Conservation (phyloP, 78 protist species). For the slime mould (Dictyostelium discoideum) region DNA sequence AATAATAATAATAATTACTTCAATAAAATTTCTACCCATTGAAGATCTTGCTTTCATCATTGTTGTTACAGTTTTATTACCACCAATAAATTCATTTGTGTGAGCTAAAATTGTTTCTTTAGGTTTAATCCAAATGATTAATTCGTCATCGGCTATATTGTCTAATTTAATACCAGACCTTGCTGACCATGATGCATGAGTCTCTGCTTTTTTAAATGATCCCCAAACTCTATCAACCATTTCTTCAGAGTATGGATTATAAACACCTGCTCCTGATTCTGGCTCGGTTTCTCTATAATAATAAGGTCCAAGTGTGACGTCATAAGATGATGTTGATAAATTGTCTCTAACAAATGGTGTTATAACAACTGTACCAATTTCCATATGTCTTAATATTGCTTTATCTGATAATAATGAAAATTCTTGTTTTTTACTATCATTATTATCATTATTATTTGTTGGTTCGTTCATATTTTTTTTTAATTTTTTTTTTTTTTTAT, state of each 20-base stretch:
- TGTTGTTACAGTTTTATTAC: constrained; percentile 71
- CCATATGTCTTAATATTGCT: constrained; percentile 56
- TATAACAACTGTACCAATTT: constrained; percentile 21
- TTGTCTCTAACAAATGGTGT: constrained; percentile 54
- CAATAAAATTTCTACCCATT: constrained; percentile 83
- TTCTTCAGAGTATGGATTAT: constrained; percentile 72
- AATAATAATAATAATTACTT: neutral
- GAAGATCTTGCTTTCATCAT: constrained; percentile 87
- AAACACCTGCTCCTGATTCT: constrained; percentile 64
- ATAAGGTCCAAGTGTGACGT: constrained; percentile 80
- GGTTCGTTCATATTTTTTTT: neutral
- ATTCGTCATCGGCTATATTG: constrained; percentile 53
- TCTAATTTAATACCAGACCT: constrained; percentile 57
- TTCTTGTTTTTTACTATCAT: neutral
- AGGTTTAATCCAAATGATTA: constrained; percentile 78
- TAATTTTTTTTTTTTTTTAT: no score
- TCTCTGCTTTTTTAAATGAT: constrained; percentile 50
- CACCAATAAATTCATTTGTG: constrained; percentile 82
- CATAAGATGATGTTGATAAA: constrained; percentile 71
- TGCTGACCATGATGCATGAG: constrained; percentile 18
- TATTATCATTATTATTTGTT: neutral
- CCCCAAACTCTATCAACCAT: constrained; percentile 84
- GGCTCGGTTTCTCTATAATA: constrained; percentile 60
- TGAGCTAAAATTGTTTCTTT: constrained; percentile 79
- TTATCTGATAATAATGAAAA: constrained; percentile 59